A percentile compares a stretch with the other conserved stretches of the same genome.
Evolutionary conservation across 1,284 basidiomycete genomes (phyloP).

Genomic region (Marasmius fiardii): DNA sequence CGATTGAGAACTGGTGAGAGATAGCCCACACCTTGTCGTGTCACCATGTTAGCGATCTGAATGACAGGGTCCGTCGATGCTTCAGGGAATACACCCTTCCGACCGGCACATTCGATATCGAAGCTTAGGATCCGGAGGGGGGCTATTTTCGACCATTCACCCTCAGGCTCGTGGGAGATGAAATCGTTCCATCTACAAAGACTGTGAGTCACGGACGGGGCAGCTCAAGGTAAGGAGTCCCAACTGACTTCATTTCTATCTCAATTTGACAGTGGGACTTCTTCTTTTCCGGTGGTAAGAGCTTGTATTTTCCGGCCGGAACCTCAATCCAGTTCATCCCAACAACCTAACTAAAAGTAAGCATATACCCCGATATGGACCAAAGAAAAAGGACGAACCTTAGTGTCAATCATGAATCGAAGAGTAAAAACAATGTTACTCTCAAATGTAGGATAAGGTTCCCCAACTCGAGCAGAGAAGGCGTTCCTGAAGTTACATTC

Average conservation of each 20-base stretch:
- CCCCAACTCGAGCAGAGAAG: slow-evolving; percentile 49
- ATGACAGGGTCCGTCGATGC: slow-evolving; percentile 88
- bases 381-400: slow-evolving; percentile 43
- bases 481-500: slow-evolving; percentile 68
- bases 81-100: slow-evolving; percentile 95
- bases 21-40: slow-evolving; percentile 72
- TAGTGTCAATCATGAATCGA: slow-evolving; percentile 95
- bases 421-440: slow-evolving; percentile 89
- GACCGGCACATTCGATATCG: slow-evolving; percentile 95
- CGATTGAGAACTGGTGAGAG: neutral
- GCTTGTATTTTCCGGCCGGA: slow-evolving; percentile 73
- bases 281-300: slow-evolving; percentile 55
- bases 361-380: slow-evolving; percentile 7
- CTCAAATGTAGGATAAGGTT: slow-evolving; percentile 71
- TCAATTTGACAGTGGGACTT: slow-evolving; percentile 87
- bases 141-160: slow-evolving; percentile 86
- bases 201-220: slow-evolving; percentile 10
- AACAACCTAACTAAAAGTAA: slow-evolving; percentile 57
- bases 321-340: slow-evolving; percentile 99
- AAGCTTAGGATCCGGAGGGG: slow-evolving; percentile 92
- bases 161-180: slow-evolving; percentile 87
- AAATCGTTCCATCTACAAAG: slow-evolving; percentile 71
- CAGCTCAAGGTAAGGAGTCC: neutral
- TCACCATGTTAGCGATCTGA: slow-evolving; percentile 98
- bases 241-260: slow-evolving; percentile 64